These are phyloP conservation scores for Volvox carteri DNA, from an alignment of 163 green algal genomes.

Conservation along the genomic window DNA sequence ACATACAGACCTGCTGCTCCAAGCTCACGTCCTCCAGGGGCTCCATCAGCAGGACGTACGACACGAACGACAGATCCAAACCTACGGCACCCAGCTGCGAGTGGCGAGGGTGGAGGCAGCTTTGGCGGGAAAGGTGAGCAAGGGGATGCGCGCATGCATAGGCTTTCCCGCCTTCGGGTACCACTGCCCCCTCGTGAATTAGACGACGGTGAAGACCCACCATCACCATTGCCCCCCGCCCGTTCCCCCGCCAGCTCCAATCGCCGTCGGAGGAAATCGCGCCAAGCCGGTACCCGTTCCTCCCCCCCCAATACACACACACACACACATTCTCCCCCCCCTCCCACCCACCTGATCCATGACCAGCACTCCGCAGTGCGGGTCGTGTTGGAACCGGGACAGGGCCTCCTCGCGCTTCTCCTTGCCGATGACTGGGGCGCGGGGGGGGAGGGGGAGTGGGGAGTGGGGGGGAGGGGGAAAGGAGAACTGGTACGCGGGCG, in stretches of 20 bases:
- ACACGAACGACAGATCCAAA: constrained; percentile 91
- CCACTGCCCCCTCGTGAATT: no score
- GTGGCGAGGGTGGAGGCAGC: no score
- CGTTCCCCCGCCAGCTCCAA: no score
- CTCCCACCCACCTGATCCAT: constrained; percentile 81
- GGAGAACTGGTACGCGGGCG: no score
- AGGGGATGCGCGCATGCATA: no score
- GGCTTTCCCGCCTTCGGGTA: no score
- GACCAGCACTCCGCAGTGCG: constrained; percentile 77
- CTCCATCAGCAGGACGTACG: constrained; percentile 94
- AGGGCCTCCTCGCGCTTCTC: constrained; percentile 68
- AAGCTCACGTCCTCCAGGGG: constrained; percentile 85
- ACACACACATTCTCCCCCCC: no score
- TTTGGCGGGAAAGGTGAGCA: no score
- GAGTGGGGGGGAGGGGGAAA: not conserved
- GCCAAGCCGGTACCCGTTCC: constrained; percentile 70
- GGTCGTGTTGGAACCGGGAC: constrained; percentile 67
- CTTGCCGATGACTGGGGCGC: not conserved
- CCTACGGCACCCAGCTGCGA: constrained; percentile 82
- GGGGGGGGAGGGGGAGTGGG: constrained; percentile 1
- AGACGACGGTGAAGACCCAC: no score
- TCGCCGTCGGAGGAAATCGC: no score
- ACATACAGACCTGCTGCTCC: constrained; percentile 80
- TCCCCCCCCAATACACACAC: no score
- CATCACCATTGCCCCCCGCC: no score